Evolutionary conservation across 768 basidiomycete species (phyloP), one percentile per base, ranked within the genome.

Genomic region (Asterophora parasitica): DNA sequence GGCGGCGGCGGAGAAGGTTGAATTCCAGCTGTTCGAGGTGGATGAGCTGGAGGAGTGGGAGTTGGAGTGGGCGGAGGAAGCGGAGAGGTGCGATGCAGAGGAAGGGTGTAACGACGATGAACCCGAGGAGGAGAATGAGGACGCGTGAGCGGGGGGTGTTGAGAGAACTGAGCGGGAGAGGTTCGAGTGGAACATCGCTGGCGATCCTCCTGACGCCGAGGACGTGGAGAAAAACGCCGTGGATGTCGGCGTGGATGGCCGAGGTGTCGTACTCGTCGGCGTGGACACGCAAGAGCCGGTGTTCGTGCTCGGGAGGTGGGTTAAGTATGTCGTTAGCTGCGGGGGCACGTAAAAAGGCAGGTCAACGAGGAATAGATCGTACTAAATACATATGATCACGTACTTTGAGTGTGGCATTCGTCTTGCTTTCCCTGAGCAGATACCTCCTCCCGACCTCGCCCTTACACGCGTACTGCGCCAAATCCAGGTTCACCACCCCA

Each of bases 361-460:
- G 27, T 31, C n/a, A 33, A 41, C 42, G 1, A 12, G 19, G 7
- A 13, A 9, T 4, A 13, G 17, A n/a, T 9, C 42, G 8, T 6
- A 44, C 40, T n/a, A n/a, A n/a, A n/a, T n/a, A n/a, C n/a, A 27
- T 37, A 43, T 32, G 39, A 38, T 37, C 9, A 55, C 66, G 10
- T 36, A 85, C 83, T 72, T 85, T 85, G 40, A 91, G 70, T 5
- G 82, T 85, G 1, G 88, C 86, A 54, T 91, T 91, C 32, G 81
- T 87, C 65, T 85, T 88, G 56, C 83, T 87, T 56, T 86, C 77
- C 40, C 78, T 71, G 4, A 89, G 65, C 6, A 88, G 71, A 63
- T 88, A 86, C 5, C 79, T 71, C 13, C 88, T 72, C 8, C 79
- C 79, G 19, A 88, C 74, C 23, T 62, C 60, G 7, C 78, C 75